These are phyloP conservation scores for Flaveria trinervia DNA, from an alignment of 129 eudicot genomes.

Conservation along the genomic window DNA sequence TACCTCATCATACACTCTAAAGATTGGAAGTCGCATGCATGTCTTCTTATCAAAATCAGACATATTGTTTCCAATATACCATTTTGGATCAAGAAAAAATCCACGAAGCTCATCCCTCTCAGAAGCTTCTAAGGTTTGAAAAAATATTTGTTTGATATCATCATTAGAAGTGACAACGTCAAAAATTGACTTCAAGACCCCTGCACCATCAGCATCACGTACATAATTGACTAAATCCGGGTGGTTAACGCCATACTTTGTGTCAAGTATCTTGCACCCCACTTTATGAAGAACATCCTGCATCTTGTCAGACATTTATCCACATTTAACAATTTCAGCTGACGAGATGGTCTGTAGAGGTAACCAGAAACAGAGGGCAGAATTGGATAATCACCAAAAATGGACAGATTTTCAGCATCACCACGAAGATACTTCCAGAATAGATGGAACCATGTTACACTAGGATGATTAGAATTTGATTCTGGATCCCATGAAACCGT, in stretches of 20 bases:
- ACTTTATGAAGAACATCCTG: constrained; percentile 57
- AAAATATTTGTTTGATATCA: constrained; percentile 34
- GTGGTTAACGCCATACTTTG: constrained; percentile 61
- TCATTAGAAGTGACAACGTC: constrained; percentile 60
- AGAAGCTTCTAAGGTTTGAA: constrained; percentile 52
- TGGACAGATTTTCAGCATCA: constrained; percentile 58
- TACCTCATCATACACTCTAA: constrained; percentile 58
- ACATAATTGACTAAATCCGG: constrained; percentile 68
- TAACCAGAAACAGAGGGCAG: constrained; percentile 84
- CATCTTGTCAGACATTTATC: constrained; percentile 66
- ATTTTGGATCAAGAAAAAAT: constrained; percentile 81
- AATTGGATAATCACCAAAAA: constrained; percentile 91
- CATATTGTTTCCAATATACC: constrained; percentile 76
- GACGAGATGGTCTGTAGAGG: constrained; percentile 65
- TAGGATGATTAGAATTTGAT: constrained; percentile 56
- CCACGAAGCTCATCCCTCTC: constrained; percentile 82
- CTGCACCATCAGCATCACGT: constrained; percentile 60
- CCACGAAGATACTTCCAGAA: constrained; percentile 84
- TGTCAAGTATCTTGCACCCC: constrained; percentile 74
- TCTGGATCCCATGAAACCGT: constrained; percentile 70
- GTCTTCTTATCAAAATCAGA: constrained; percentile 62
- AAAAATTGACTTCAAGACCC: constrained; percentile 75
- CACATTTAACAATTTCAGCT: constrained; percentile 64
- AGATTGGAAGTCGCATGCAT: constrained; percentile 83
- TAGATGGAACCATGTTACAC: constrained; percentile 65